Evolutionary conservation across 345 rosid genomes (phyloP).

Genomic region (Euphorbia peplus): DNA sequence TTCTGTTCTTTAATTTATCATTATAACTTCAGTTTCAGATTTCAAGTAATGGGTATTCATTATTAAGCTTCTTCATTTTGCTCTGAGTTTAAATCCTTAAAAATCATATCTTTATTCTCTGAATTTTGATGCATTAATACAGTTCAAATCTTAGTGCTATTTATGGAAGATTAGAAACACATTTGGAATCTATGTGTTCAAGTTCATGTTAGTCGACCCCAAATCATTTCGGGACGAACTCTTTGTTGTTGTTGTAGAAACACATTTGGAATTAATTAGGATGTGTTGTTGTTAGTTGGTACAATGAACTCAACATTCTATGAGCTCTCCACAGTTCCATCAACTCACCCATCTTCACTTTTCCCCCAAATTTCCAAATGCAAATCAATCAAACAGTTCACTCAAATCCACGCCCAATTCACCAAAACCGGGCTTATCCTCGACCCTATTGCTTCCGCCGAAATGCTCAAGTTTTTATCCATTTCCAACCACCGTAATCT

Average conservation of each 20-base stretch:
- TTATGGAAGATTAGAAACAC: no score
- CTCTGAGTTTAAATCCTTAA: no score
- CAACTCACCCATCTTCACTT: slow-evolving; percentile 45
- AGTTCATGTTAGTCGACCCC: no score
- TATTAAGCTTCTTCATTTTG: no score
- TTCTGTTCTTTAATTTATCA: neutral
- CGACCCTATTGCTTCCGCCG: slow-evolving; percentile 69
- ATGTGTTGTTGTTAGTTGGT: no score
- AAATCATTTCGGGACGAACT: no score
- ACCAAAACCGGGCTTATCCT: slow-evolving; percentile 55
- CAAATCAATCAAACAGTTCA: slow-evolving; percentile 42
- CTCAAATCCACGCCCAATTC: slow-evolving; percentile 64
- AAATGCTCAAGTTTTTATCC: slow-evolving; percentile 51
- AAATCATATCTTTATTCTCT: no score
- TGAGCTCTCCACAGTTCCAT: slow-evolving; percentile 13
- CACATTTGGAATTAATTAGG: no score
- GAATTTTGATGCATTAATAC: neutral
- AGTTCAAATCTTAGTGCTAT: no score
- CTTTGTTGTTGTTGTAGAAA: no score
- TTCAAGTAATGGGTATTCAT: neutral
- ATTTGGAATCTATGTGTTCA: no score
- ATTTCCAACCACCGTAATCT: slow-evolving; percentile 45
- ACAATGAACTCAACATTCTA: slow-evolving; percentile 22
- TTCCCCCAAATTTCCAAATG: slow-evolving; percentile 56
- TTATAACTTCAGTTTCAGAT: neutral